Base-by-base conservation (phyloP, 78 protist species). In the Pelomyxa schiedti region DNA sequence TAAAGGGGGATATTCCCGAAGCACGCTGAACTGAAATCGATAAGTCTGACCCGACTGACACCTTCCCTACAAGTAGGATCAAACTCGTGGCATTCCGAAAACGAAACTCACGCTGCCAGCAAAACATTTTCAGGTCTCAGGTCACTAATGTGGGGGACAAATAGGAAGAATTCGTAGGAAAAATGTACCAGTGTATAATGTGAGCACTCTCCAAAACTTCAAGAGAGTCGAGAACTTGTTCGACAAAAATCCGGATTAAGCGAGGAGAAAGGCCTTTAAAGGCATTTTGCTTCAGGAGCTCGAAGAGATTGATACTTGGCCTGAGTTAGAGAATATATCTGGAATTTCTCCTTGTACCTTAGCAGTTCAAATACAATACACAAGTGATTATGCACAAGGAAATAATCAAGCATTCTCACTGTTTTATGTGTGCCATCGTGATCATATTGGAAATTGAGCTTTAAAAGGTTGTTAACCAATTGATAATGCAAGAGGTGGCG, bases 101-200 rank as follows among this genome's bases (percentile, higher is more conserved):
- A n/a, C n/a, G n/a, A n/a, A n/a, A n/a, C 58, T 16, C 58, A 47
- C 58, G 16, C 16, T 47, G 16, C 58, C 32, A 47, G 58, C 32
- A 47, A 16, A 16, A 47, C 16, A 16, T 47, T 47, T 16, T 47
- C 58, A 26, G 96, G 98, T 80, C 93, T 95, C 53, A 95, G 78
- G 84, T 95, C 98, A 66, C n/a, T n/a, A n/a, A n/a, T n/a, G n/a
- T n/a, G n/a, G n/a, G n/a, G n/a, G n/a, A n/a, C n/a, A n/a, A n/a
- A n/a, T n/a, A n/a, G n/a, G n/a, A n/a, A n/a, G n/a, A n/a, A n/a
- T n/a, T n/a, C n/a, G n/a, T n/a, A 26, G 96, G 98, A 80, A 93
- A 93, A 52, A 95, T 76, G 84, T 95, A 96, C 67, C 98, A 94
- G 80, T 95, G 98, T n/a, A 95, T 78, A 66, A 94, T 69, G 53